A percentile compares a stretch with the other conserved stretches of the same genome.
Conservation (phyloP, 495 filamentous ascomycete genomes). For the Penicillium ochrochloron region DNA sequence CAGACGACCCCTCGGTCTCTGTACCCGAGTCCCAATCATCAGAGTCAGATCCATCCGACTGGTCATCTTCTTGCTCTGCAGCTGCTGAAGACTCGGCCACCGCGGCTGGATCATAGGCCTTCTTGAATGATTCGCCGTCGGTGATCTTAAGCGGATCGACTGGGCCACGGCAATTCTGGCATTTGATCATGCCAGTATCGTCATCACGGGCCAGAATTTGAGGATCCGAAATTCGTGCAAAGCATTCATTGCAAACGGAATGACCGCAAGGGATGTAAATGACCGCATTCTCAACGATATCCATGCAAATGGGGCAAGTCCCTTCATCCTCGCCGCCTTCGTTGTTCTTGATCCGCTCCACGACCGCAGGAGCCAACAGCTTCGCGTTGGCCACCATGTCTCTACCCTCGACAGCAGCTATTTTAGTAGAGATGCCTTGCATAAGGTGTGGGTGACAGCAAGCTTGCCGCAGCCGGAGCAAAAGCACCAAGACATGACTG, state of each 20-base stretch:
- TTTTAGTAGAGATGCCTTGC: constrained; percentile 65
- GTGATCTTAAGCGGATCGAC: constrained; percentile 72
- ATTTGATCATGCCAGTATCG: constrained; percentile 59
- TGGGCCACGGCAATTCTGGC: constrained; percentile 73
- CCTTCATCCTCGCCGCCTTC: constrained; percentile 51
- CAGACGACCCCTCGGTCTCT: constrained; percentile 5
- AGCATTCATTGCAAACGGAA: constrained; percentile 77
- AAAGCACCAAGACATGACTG: constrained; percentile 79
- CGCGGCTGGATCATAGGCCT: constrained; percentile 63
- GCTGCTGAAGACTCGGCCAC: constrained; percentile 17
- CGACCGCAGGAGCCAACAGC: constrained; percentile 61
- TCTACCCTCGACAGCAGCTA: constrained; percentile 60
- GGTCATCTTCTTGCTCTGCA: constrained; percentile 47
- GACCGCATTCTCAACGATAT: constrained; percentile 72
- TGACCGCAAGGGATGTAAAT: constrained; percentile 90
- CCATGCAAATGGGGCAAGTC: constrained; percentile 78
- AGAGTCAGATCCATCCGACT: constrained; percentile 32
- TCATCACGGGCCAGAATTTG: constrained; percentile 63
- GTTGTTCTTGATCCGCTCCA: constrained; percentile 69
- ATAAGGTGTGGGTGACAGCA: constrained; percentile 95
- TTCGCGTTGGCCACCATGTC: constrained; percentile 70
- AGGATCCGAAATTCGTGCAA: constrained; percentile 71
- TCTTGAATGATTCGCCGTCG: constrained; percentile 72
- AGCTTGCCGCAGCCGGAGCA: constrained; percentile 83
- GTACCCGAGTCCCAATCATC: constrained; percentile 58